Percentiles rank a stretch among this genome's conserved stretches.
Conservation (phyloP, 2,329 filamentous ascomycete genomes). For the Camptophora hylomeconis region DNA sequence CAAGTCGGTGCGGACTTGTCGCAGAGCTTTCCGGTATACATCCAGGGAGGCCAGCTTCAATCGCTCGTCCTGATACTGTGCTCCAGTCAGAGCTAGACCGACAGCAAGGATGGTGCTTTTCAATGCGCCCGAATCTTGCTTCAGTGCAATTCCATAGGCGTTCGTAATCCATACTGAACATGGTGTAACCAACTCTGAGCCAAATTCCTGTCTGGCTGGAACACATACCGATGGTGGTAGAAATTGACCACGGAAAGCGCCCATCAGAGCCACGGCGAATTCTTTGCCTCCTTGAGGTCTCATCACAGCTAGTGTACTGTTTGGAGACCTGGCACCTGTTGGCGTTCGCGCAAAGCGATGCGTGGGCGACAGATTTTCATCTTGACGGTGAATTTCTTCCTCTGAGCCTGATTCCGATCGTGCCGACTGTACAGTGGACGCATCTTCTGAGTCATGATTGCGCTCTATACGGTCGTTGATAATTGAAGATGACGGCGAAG, state of each 20-base stretch:
- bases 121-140: slow-evolving; percentile 2
- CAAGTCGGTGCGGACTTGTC: slow-evolving; percentile 3
- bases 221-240: slow-evolving; percentile 4
- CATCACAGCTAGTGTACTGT: no score
- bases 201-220: neutral
- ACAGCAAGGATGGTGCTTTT: slow-evolving; percentile 5
- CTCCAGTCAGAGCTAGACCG: slow-evolving; percentile 2
- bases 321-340: no score
- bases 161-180: slow-evolving; percentile 9
- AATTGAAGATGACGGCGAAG: no score
- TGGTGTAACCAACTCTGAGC: slow-evolving; percentile 3
- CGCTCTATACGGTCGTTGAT: neutral
- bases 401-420: neutral
- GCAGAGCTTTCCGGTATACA: slow-evolving; percentile 4
- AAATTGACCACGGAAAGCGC: slow-evolving; percentile 2
- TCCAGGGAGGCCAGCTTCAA: slow-evolving; percentile 3
- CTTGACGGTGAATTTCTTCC: no score
- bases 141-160: slow-evolving; percentile 2
- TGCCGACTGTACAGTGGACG: neutral
- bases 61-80: slow-evolving; percentile 3
- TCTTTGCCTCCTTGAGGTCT: no score
- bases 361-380: no score
- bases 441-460: neutral
- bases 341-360: no score
- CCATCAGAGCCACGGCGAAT: slow-evolving; percentile 4